These are phyloP conservation scores for Celoporthe dispersa DNA, from an alignment of 2,329 filamentous ascomycete genomes.

Conservation along the genomic window DNA sequence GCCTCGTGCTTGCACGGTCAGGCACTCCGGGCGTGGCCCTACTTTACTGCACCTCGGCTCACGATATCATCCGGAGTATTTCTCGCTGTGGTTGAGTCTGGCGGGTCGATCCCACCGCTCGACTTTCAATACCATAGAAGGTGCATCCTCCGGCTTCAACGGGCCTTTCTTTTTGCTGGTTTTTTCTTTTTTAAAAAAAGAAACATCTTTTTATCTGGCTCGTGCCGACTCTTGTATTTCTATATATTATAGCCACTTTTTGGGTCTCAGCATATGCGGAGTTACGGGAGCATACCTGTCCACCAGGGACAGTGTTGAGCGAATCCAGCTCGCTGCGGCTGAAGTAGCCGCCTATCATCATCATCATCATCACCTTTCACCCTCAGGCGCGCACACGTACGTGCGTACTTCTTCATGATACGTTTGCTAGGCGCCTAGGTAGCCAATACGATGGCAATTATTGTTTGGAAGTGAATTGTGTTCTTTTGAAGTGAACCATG, in stretches of 20 bases:
- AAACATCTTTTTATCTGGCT: background rate
- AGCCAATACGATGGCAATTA: background rate
- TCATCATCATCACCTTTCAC: background rate
- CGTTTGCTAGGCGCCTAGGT: background rate
- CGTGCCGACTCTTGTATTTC: background rate
- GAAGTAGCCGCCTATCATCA: background rate
- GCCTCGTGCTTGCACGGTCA: background rate
- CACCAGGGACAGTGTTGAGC: background rate
- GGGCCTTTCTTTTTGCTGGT: background rate
- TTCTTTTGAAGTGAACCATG: background rate
- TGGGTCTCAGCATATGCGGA: slow-evolving; percentile 7
- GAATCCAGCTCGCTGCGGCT: background rate
- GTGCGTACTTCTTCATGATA: background rate
- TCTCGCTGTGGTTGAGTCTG: background rate
- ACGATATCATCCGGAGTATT: background rate
- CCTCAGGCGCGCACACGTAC: background rate
- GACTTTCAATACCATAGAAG: background rate
- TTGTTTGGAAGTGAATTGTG: background rate
- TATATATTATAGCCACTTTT: background rate
- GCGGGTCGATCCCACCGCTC: background rate
- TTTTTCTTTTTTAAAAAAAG: too few species aligned
- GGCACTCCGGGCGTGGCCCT: background rate
- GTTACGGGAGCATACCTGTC: background rate
- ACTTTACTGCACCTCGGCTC: background rate
- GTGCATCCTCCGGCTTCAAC: background rate